phyloP scores from a whole-genome alignment of 139 green algal genomes.

The Chlorella sp. region DNA sequence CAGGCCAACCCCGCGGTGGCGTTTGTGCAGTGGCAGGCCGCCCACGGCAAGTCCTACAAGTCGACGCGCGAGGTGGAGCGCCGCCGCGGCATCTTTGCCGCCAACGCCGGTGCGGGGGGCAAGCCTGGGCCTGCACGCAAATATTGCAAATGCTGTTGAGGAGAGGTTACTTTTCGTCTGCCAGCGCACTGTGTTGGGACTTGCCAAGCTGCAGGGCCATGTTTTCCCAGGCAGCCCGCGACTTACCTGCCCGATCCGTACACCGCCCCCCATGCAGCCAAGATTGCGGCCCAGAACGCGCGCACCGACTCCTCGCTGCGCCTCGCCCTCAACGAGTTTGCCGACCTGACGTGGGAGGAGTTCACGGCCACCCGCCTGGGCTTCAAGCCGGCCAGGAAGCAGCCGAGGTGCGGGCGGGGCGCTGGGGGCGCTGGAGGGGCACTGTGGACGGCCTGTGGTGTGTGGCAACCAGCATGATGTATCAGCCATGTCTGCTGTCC shows the following conservation, averaged over 20 bases:
- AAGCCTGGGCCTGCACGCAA: too few relatives aligned
- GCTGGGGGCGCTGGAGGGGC: neutral
- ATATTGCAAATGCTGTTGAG: too few relatives aligned
- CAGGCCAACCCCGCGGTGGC: constrained; percentile 45
- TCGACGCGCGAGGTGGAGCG: constrained; percentile 1
- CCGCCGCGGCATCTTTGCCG: constrained; percentile 30
- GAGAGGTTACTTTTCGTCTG: too few relatives aligned
- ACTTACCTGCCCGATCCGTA: too few relatives aligned
- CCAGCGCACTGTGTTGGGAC: too few relatives aligned
- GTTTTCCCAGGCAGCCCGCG: too few relatives aligned
- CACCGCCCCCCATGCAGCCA: too few relatives aligned
- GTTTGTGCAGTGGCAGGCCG: constrained; percentile 34
- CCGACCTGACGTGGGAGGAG: constrained; percentile 89
- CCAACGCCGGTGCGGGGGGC: constrained; percentile 41
- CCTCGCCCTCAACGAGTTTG: constrained; percentile 89
- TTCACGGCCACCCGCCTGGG: constrained; percentile 68
- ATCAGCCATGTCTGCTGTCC: neutral
- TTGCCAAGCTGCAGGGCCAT: too few relatives aligned
- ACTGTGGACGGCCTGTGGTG: neutral
- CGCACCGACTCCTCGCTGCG: constrained; percentile 44
- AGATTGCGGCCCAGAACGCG: constrained; percentile 30
- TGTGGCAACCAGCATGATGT: neutral
- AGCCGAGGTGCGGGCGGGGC: neutral
- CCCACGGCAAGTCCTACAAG: constrained; percentile 34
- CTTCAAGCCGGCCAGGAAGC: constrained; percentile 29